Percentiles rank a stretch among this genome's conserved stretches.
Conservation (phyloP, 805 yeast species). For the Candida sanyiensis region DNA sequence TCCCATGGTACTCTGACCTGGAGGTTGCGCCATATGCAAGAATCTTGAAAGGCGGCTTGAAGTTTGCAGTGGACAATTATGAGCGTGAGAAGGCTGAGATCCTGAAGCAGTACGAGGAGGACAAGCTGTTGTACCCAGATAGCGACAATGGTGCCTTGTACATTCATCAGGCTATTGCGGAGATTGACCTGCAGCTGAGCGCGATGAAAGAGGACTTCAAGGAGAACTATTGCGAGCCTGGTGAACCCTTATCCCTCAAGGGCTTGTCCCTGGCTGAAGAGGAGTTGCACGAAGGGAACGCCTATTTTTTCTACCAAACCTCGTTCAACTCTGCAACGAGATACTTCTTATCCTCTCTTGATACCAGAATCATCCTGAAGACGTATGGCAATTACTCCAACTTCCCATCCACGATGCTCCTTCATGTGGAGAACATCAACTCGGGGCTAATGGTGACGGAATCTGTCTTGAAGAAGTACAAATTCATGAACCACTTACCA, state of each 20-base stretch:
- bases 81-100: constrained; percentile 56
- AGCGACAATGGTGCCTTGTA: constrained; percentile 39
- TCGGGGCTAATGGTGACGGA: constrained; percentile 60
- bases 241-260: constrained; percentile 13
- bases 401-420: constrained; percentile 62
- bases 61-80: constrained; percentile 49
- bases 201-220: constrained; percentile 31
- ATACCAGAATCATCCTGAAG: constrained; percentile 62
- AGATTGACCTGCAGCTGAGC: constrained; percentile 44
- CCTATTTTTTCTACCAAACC: constrained; percentile 74
- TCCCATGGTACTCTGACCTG: constrained; percentile 49
- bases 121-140: constrained; percentile 54
- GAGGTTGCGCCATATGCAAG: constrained; percentile 51
- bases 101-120: constrained; percentile 45
- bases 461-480: constrained; percentile 52
- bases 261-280: constrained; percentile 14
- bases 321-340: constrained; percentile 60
- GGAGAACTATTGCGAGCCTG: constrained; percentile 19
- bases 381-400: constrained; percentile 55
- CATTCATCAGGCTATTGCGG: constrained; percentile 47
- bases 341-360: constrained; percentile 72
- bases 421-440: constrained; percentile 63
- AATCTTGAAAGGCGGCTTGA: constrained; percentile 58
- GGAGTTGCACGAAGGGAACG: constrained; percentile 32
- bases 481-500: constrained; percentile 78